Percentiles rank a stretch among this genome's conserved stretches.
phyloP scores from a whole-genome alignment of 2,329 filamentous ascomycete genomes.

The Huntiella bhutanensis region DNA sequence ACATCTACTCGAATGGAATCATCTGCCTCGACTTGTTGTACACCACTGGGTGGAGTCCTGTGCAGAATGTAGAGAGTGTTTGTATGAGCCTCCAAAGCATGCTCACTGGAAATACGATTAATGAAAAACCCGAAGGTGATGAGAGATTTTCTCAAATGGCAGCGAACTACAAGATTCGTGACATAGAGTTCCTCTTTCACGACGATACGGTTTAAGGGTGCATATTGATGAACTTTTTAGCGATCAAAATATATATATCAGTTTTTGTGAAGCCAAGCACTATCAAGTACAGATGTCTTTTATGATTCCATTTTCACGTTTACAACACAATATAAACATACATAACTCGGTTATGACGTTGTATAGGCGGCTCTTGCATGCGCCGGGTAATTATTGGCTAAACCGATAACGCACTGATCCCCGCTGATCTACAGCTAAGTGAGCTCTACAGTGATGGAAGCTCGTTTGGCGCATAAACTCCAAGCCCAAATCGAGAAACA shows the following conservation, averaged over 20 bases:
- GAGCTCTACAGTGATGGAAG: too few species aligned
- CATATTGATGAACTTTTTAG: too few species aligned
- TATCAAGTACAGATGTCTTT: too few species aligned
- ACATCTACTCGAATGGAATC: constrained; percentile 96
- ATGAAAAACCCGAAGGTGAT: constrained; percentile 78
- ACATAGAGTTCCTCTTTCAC: constrained; percentile 89
- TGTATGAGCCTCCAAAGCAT: constrained; percentile 98
- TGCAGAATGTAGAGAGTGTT: constrained; percentile 91
- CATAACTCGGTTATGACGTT: neutral
- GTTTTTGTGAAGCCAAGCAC: too few species aligned
- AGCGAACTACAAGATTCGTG: constrained; percentile 43
- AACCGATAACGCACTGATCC: too few species aligned
- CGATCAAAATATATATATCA: too few species aligned
- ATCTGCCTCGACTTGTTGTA: constrained; percentile 92
- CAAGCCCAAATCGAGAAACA: too few species aligned
- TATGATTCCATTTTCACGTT: too few species aligned
- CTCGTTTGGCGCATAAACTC: too few species aligned
- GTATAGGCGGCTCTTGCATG: neutral
- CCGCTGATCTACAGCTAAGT: too few species aligned
- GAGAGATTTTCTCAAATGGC: constrained; percentile 63
- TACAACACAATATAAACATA: too few species aligned
- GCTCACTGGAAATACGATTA: constrained; percentile 84
- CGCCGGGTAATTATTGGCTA: neutral
- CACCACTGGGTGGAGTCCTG: constrained; percentile 77
- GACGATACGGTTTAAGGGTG: constrained; percentile 51